Conservation (phyloP, 140 eudicot genomes). For the Ambrosia hybrid region DNA sequence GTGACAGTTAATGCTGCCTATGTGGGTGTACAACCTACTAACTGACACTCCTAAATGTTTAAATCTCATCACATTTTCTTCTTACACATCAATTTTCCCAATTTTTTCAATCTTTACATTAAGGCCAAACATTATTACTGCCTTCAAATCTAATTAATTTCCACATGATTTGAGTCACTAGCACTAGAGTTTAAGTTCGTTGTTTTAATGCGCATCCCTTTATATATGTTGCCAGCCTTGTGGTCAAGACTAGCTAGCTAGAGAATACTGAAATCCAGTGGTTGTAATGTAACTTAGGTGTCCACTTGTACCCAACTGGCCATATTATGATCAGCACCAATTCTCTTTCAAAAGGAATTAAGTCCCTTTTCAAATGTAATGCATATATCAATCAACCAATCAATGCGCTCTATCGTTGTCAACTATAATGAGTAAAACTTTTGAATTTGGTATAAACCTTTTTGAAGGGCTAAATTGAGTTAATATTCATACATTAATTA, state of each 20-base stretch:
- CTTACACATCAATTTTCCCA: neutral
- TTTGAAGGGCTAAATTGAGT: conserved; percentile 16
- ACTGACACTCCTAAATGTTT: conserved; percentile 31
- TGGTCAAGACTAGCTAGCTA: too few species aligned
- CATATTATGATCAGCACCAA: conserved; percentile 1
- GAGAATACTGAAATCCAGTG: neutral
- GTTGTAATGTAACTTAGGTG: neutral
- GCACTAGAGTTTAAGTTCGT: too few species aligned
- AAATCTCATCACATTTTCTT: conserved; percentile 36
- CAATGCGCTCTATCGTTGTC: neutral
- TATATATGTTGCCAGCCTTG: too few species aligned
- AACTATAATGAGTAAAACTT: neutral
- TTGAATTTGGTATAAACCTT: conserved; percentile 1
- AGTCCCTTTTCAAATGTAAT: neutral
- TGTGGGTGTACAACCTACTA: conserved; percentile 29
- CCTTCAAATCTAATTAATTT: too few species aligned
- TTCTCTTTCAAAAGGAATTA: neutral
- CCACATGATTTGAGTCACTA: too few species aligned
- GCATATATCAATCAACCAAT: neutral
- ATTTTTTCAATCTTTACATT: too few species aligned
- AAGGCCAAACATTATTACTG: too few species aligned
- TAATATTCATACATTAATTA: conserved; percentile 14
- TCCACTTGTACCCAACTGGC: conserved; percentile 5
- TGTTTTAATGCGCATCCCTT: too few species aligned
- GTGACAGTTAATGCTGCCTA: conserved; percentile 37